Evolutionary conservation across 345 rosid genomes (phyloP), one percentile per base, ranked within the genome.

Genomic region (Erucastrum elatum): DNA sequence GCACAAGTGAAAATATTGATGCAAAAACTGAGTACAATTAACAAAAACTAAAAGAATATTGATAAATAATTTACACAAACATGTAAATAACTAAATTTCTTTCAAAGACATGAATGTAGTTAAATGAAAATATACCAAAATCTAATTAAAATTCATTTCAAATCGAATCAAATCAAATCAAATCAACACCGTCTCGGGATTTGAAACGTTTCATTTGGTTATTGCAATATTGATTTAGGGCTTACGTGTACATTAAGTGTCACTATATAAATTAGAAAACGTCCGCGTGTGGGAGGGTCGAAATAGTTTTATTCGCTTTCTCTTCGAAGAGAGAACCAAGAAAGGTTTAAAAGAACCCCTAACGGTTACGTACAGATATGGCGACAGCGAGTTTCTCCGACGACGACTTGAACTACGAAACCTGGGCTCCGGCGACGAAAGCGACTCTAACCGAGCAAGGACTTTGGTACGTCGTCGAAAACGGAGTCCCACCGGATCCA

Each of bases 401-500:
- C 49, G 63, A n/a, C n/a, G 49, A 4, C 51, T 4, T 49, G 1
- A 9, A 71, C 61, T 64, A 71, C 0, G 67, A 77, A 29, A 12
- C 8, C 4, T 77, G 67, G 81, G 61, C 81, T 72, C 49, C 5
- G 1, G 6, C 4, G 51, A 2, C 13, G 11, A 77, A 77, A 65
- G 13, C 60, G 9, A 53, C 35, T 12, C 49, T 71, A 4, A 2
- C 6, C 5, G 59, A 35, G 34, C 31, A 64, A 37, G 58, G 44
- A 11, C 66, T 77, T 71, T 70, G 81, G 75, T 59, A 64, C 37
- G 71, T 77, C 0, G 71, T 77, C 0, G 71, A 63, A 0, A 77
- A n/a, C 9, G 81, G 81, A 63, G n/a, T 77, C 66, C 58, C 81
- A 8, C 71, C 71, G 2, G 59, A 77, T 70, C 81, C 81, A 37